Base-by-base conservation (phyloP, 108 stramenopile species). In the Aurantiochytrium sp. region DNA sequence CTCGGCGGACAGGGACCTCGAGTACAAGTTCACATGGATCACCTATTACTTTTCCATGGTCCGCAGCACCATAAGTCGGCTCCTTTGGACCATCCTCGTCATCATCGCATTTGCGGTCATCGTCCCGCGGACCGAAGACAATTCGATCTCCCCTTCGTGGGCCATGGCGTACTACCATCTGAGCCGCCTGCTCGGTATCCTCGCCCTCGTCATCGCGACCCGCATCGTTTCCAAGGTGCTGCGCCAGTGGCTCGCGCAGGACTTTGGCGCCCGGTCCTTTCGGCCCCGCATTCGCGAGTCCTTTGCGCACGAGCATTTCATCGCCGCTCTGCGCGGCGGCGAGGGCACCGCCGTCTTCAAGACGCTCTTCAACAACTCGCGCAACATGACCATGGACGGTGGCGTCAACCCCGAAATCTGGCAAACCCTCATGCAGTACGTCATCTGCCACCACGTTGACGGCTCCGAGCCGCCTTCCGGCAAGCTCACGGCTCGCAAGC, bases 361-460 rank as follows among this genome's bases (percentile, higher is more conserved):
- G 59, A 65, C 59, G 34, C 59, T 65, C 27, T 65, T 34, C 59
- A 30, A 65, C 27, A 65, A 30, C 24, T 34, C 59, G 8, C 59
- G 59, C 27, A 65, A 65, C 59, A 30, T 65, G 32, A 24, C 59
- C 32, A 34, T 65, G 3, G 59, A 65, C 22, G 59, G 32, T 10
- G 34, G 32, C 10, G 34, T 65, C 24, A 19, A 81, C 45, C 73
- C 73, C 15, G 73, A 81, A 24, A 48, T 48, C 19, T 81, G 73
- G 73, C 73, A 81, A 1, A 41, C 42, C 24, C n/a, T 81, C n/a
- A 81, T 81, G 42, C 73, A 48, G 17, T 81, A 81, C 45, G 30
- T 81, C 30, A 81, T 48, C 39, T 48, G 10, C 21, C 73, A 81
- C 45, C 73, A 81, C 24, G 73, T 81, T 41, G 45, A 81, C 73